phyloP scores from a whole-genome alignment of 805 yeast genomes.

The Lachancea thermotolerans region DNA sequence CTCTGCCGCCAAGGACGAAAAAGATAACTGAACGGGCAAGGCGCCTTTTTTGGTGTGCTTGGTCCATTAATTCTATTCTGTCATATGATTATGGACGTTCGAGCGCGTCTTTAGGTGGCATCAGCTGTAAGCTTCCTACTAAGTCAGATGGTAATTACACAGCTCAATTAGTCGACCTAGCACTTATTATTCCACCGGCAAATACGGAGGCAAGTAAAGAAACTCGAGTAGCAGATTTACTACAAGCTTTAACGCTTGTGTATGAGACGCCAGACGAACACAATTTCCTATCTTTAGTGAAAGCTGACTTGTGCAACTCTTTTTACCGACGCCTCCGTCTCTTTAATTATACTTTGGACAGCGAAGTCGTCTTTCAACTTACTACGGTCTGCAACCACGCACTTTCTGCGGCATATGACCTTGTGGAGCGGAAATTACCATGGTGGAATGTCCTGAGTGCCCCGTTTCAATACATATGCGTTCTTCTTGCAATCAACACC shows the following conservation, averaged over 20 bases:
- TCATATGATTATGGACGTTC: constrained; percentile 13
- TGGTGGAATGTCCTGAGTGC: constrained; percentile 15
- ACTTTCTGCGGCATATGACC: constrained; percentile 6
- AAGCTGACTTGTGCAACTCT: constrained; percentile 9
- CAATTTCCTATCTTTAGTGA: constrained; percentile 8
- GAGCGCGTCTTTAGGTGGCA: constrained; percentile 4
- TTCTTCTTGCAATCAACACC: constrained; percentile 12
- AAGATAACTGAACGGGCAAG: constrained; percentile 4
- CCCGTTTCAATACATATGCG: constrained; percentile 11
- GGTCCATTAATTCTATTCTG: constrained; percentile 10
- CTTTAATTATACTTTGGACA: constrained; percentile 7
- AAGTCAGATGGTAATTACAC: constrained; percentile 3
- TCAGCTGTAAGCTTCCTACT: constrained; percentile 8
- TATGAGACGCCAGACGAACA: constrained; percentile 6
- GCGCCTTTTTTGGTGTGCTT: constrained; percentile 12
- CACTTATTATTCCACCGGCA: constrained; percentile 9
- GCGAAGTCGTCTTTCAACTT: constrained; percentile 8
- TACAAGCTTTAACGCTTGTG: constrained; percentile 4
- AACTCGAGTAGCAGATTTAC: background rate
- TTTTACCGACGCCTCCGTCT: constrained; percentile 12
- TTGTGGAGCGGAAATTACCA: constrained; percentile 6
- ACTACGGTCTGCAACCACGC: constrained; percentile 8
- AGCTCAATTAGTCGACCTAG: constrained; percentile 4
- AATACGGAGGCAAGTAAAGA: background rate
- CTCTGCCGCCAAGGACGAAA: background rate